Base-by-base conservation (phyloP, 2,329 filamentous ascomycete species). In the Fusarium sp. region DNA sequence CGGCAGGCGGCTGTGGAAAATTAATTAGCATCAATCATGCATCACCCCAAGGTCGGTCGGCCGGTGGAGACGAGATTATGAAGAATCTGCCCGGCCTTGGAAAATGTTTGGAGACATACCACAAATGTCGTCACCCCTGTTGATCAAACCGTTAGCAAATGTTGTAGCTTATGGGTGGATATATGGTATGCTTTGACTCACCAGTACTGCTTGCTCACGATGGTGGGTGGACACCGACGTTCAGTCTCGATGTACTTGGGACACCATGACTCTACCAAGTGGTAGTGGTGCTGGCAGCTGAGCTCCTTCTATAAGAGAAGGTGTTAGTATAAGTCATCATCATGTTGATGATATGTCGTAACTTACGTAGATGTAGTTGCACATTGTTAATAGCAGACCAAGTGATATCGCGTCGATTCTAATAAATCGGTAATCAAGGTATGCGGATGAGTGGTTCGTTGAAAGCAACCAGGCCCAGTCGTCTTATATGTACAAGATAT, bases 211-310 rank as follows among this genome's bases (percentile, higher is more conserved):
- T 81, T 82, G 75, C 80, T 81, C 38, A 81, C 80, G 39, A 82
- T 78, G 7, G 73, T 80, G 9, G 80, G 80, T 32, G 78, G 77
- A 62, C 80, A 82, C 64, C 80, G 76, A 60, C 77, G 77, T 63
- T 80, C 79, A 12, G 80, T 82, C 69, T 79, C 78, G 56, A 81
- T 82, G 54, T 82, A 82, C 64, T 81, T 80, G 56, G 77, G 75
- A 50, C 80, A 82, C 80, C 80, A 82, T 24, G 80, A 81, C 61
- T 81, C 80, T 56, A 82, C 80, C 63, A 81, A 73, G 66, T 85
- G 83, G 76, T 83, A 84, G 73, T 85, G 82, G 53, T 80, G 78
- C 65, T 83, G 79, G 64, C 84, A 85, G 74, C 83, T 83, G 61
- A 85, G 79, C 62, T 85, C 82, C 59, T 83, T 83, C 83, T 85